These are phyloP conservation scores for Luzula sylvatica DNA, from an alignment of 176 grass and related monocot genomes.

Conservation along the genomic window DNA sequence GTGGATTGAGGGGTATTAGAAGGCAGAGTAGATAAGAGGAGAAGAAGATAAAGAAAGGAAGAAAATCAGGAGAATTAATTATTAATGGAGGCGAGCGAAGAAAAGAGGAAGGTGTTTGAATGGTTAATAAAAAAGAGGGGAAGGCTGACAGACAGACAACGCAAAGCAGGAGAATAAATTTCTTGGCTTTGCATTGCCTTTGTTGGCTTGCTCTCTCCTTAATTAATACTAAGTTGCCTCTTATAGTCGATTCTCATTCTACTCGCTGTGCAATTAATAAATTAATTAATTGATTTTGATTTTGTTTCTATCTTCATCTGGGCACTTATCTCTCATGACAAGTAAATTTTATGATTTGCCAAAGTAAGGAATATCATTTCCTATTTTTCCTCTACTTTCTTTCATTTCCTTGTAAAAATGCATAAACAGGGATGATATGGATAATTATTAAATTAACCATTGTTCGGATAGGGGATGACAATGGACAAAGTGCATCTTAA, in stretches of 20 bases:
- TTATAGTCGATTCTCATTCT: slow-evolving; percentile 2
- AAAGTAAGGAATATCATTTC: slow-evolving; percentile 15
- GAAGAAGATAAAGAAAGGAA: slow-evolving; percentile 7
- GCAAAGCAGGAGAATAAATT: slow-evolving; percentile 20
- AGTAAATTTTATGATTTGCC: slow-evolving; percentile 3
- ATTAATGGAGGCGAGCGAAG: slow-evolving; percentile 11
- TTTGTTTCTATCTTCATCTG: background rate
- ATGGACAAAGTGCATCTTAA: too few species aligned
- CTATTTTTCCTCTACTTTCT: background rate
- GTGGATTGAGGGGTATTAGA: slow-evolving; percentile 1
- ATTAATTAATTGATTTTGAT: slow-evolving; percentile 18
- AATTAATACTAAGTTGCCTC: background rate
- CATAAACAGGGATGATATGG: too few species aligned
- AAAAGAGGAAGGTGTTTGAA: slow-evolving; percentile 19
- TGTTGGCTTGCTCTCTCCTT: background rate
- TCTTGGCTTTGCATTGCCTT: slow-evolving; percentile 1
- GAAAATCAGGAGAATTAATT: background rate
- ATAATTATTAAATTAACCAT: too few species aligned
- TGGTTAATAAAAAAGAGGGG: background rate
- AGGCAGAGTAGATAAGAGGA: background rate
- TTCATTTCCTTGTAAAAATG: too few species aligned
- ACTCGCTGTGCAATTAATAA: background rate
- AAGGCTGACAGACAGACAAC: slow-evolving; percentile 11
- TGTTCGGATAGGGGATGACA: too few species aligned
- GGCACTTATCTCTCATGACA: slow-evolving; percentile 10